Evolutionary conservation across 331 rosid species (phyloP), one percentile per base, ranked within the genome.

Genomic region (Ulmus americana): DNA sequence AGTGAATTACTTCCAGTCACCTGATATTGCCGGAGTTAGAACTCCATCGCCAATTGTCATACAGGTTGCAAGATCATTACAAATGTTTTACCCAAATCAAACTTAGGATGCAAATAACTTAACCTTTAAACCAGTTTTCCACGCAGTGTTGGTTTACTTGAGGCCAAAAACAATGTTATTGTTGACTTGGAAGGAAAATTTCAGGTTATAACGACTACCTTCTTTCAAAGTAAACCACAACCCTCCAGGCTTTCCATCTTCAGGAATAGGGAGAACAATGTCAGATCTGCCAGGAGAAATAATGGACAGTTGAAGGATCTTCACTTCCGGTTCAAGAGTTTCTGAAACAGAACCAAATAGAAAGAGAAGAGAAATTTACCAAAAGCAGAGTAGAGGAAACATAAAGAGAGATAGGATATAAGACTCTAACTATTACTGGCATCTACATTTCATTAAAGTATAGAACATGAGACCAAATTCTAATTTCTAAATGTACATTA

Each of bases 91-190:
- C 35, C 35, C 2, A 28, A 28, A 28, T 28, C 35, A 28, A 2
- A 28, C 35, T 28, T 41, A 16, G 16, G 28, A 50, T 62, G 43
- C 59, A 50, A 0, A 44, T 12, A 45, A 44, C 77, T 71, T 80
- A 86, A 97, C 97, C 80, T 80, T 92, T 60, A 89, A 50, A 38
- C 85, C 94, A 53, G 94, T 78, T 75, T 91, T 91, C 96, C 97
- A 91, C 7, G 88, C 96, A 58, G 95, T 87, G 73, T 89, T 86
- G 77, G 85, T 85, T 86, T 92, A 92, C 75, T 89, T 89, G 56
- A 92, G 86, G 66, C 98, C 98, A 46, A 91, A 84, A 18, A 92
- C 98, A 43, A 92, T 87, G 82, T 92, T 92, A 49, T 89, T 92
- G 76, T 58, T 77, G 28, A 92, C 98, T 60, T 73, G 67, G 63